Percentiles rank a stretch among this genome's conserved stretches.
Evolutionary conservation across 2,329 filamentous ascomycete species (phyloP).

Genomic region (Epichloe glyceriae): DNA sequence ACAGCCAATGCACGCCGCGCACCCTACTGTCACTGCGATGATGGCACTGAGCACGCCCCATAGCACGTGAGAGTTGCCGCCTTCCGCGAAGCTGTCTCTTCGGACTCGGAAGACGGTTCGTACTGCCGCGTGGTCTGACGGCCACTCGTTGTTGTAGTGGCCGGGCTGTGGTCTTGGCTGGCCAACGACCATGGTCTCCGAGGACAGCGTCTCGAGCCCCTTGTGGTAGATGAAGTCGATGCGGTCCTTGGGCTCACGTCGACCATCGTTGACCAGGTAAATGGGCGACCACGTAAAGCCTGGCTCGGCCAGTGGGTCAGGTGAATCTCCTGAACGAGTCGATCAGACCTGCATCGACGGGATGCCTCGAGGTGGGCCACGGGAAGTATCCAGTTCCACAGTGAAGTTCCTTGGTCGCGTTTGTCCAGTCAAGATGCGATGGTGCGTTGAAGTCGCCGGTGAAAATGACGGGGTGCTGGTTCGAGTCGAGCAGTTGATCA

Average conservation of each 20-base stretch:
- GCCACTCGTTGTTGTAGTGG: slow-evolving; percentile 27
- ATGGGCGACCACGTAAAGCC: slow-evolving; percentile 30
- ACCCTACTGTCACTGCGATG: neutral
- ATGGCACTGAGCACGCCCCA: slow-evolving; percentile 1
- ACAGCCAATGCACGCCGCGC: neutral
- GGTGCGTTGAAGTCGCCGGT: slow-evolving; percentile 31
- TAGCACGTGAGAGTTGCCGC: neutral
- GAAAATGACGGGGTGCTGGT: slow-evolving; percentile 22
- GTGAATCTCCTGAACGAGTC: slow-evolving; percentile 27
- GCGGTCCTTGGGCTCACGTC: slow-evolving; percentile 25
- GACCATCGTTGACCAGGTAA: slow-evolving; percentile 18
- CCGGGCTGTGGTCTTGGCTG: slow-evolving; percentile 20
- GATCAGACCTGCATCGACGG: slow-evolving; percentile 22
- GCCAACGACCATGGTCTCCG: slow-evolving; percentile 20
- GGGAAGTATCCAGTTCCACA: slow-evolving; percentile 21
- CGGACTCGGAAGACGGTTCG: slow-evolving; percentile 15
- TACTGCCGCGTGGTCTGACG: slow-evolving; percentile 26
- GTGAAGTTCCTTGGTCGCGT: slow-evolving; percentile 19
- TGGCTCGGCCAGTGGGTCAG: slow-evolving; percentile 19
- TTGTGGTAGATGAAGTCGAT: slow-evolving; percentile 31
- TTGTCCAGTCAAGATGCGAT: slow-evolving; percentile 29
- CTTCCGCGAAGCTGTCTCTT: neutral
- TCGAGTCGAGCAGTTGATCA: slow-evolving; percentile 15
- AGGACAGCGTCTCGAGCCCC: slow-evolving; percentile 20
- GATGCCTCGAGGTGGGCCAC: slow-evolving; percentile 27